phyloP scores from a whole-genome alignment of 2,329 filamentous ascomycete species.

The Setomelanomma holmii region DNA sequence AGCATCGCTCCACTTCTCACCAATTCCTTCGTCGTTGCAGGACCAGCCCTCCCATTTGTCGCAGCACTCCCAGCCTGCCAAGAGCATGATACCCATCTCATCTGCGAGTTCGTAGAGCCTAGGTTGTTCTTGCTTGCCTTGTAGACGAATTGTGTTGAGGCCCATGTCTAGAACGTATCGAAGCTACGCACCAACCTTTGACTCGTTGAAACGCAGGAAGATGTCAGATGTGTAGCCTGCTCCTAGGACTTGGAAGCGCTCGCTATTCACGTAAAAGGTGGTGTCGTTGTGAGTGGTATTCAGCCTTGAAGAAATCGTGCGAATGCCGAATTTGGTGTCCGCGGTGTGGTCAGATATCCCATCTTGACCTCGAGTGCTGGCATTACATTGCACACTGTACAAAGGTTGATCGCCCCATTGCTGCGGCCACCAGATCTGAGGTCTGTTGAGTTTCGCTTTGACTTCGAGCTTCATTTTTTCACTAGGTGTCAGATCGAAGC shows the following conservation, averaged over 20 bases:
- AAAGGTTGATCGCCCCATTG: conserved; percentile 65
- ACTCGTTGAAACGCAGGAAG: conserved; percentile 64
- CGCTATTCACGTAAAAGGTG: conserved; percentile 62
- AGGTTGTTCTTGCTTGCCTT: conserved; percentile 70
- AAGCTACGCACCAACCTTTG: conserved; percentile 59
- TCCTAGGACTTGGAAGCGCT: conserved; percentile 67
- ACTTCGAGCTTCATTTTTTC: conserved; percentile 3
- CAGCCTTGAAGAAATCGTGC: conserved; percentile 60
- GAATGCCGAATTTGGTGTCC: conserved; percentile 59
- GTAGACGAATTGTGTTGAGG: conserved; percentile 68
- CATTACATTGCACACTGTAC: conserved; percentile 51
- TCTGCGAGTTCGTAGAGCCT: conserved; percentile 67
- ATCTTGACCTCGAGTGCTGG: conserved; percentile 18
- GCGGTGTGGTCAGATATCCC: conserved; percentile 45
- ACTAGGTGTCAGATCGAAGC: conserved; percentile 4
- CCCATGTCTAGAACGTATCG: conserved; percentile 66
- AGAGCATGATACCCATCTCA: conserved; percentile 65
- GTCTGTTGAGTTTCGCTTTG: conserved; percentile 47
- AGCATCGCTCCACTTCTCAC: conserved; percentile 56
- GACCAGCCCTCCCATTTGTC: conserved; percentile 72
- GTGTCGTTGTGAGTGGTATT: conserved; percentile 61
- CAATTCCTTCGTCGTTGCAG: conserved; percentile 63
- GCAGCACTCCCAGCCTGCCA: conserved; percentile 71
- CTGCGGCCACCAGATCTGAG: conserved; percentile 68
- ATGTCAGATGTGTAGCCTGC: conserved; percentile 68